Evolutionary conservation across 306 rosid genomes (phyloP), one percentile per base, ranked within the genome.

Genomic region (Lagenaria siceraria): DNA sequence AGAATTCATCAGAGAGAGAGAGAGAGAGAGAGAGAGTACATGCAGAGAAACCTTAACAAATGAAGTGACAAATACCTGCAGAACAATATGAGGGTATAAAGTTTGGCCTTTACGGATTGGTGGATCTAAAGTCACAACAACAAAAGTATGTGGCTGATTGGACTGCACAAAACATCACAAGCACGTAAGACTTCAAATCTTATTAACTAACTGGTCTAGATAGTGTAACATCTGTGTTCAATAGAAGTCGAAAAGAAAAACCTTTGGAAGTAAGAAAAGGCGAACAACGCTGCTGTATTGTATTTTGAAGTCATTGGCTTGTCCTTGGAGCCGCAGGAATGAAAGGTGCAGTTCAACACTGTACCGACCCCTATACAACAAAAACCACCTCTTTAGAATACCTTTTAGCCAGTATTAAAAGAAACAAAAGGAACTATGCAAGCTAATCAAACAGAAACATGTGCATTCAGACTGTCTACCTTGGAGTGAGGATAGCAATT

Each of bases 51-150:
- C 65, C 48, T 81, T 25, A 74, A 54, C 19, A 24, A 82, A 77
- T 66, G 76, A 60, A 68, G 75, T 56, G 76, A 82, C 80, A 18
- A 27, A 22, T 88, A 95, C 99, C 99, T 96, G 99, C 92, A 96
- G 87, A 59, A 96, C 99, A 80, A 96, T 92, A 83, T 96, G 99
- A 11, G 98, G 99, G 78, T 96, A 96, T 85, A 92, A 84, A 77
- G 99, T 96, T 83, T 96, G 98, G 43, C 98, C 99, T 81, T 96
- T 96, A 76, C 99, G 99, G 82, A 96, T 96, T 46, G 99, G 99
- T 3, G 99, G 99, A 73, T 96, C 98, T 79, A 96, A 97, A 85
- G 93, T 89, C 81, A 96, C 88, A 75, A 96, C 77, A 38, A 96
- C 99, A 19, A 92, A 92, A 56, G 98, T 92, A 82, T 90, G 97